Evolutionary conservation across 2,329 filamentous ascomycete species (phyloP), one percentile per base, ranked within the genome.

Genomic region (Aspergillus sp.): DNA sequence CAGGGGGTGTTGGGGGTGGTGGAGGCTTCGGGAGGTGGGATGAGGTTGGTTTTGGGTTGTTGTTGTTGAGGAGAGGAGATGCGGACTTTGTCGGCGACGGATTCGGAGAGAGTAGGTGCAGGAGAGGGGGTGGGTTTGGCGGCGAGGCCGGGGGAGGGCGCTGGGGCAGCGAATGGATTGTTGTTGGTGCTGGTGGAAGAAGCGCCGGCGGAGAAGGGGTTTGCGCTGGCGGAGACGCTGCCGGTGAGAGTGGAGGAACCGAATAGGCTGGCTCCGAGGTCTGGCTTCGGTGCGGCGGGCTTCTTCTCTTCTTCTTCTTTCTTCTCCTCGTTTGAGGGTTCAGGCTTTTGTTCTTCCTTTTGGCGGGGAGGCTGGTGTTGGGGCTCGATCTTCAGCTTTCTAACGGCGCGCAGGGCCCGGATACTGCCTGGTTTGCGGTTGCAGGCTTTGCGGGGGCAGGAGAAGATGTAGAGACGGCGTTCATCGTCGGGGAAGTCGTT

Each of bases 401-500:
- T 84, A 17, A 91, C 82, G 3, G 88, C 90, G 61, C 94, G 83
- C 42, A 96, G 72, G 0, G 84, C 90, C 27, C 93, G 85, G 59
- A 97, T 84, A 73, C 90, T 94, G 1, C 95, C 95, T 19, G 88
- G 84, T 70, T 92, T 94, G 64, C 93, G 84, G 69, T 90, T 86
- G 73, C 95, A 99, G 10, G 86, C 81, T 74, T 90, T 91, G 66
- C 86, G 84, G 61, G 87, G 85, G 76, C 95, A 99, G 17, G 86
- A 86, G 75, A 96, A 92, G 11, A 99, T 82, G 71, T 97, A 98
- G 17, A 99, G 75, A 63, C 94, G 86, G 67, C 95, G 84, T 71
- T 97, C 92, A 76, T 98, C 91, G 58, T 88, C 87, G 1, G 92
- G 90, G 71, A 96, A 97, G 52, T 87, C 84, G 58, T 94, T 90